Evolutionary conservation across 2,329 filamentous ascomycete genomes (phyloP), one percentile per base, ranked within the genome.

Genomic region (Metarhizium anisopliae): DNA sequence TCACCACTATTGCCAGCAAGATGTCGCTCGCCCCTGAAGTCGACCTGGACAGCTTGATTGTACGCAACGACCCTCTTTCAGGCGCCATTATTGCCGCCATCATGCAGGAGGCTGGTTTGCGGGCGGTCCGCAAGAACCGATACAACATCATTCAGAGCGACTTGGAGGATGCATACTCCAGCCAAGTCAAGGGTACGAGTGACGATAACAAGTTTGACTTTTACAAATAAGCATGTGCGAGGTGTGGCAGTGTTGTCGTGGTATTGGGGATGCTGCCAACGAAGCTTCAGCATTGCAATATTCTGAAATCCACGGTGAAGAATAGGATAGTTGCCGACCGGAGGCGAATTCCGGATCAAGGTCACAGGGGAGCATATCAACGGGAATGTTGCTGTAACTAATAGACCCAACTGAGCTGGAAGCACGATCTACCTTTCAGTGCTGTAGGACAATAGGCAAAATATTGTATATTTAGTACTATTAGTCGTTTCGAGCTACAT

Each of bases 91-190:
- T 99, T 70, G 92, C 94, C 51, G 94, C 94, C 53, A 96, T 99
- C 70, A 99, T 99, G 94, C 94, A 99, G 74, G 94, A 99, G 76
- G 94, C 94, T 36, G 94, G 94, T 62, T 79, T 99, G 63, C 84
- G 92, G 62, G 93, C 93, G 30, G 93, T 97, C 61, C 83, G 93
- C 66, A 97, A 96, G 85, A 97, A 99, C 75, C 81, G 94, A 66
- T 99, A 99, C 76, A 97, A 99, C 74, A 99, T 99, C 71, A 97
- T 99, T 67, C 94, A 99, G 78, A 85, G 82, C 60, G 94, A 99
- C 74, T 77, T 99, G 60, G 94, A 99, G 74, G 94, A 97, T 72
- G 94, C 94, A 49, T 99, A 99, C 74, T 92, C 91, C 43, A 90
- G 86, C 74, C 94, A 99, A 72, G 94, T 99, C 67, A 97, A 97